Percentiles rank a stretch among this genome's conserved stretches.
Evolutionary conservation across 495 filamentous ascomycete species (phyloP).

Genomic region (Sporormia fimetaria): DNA sequence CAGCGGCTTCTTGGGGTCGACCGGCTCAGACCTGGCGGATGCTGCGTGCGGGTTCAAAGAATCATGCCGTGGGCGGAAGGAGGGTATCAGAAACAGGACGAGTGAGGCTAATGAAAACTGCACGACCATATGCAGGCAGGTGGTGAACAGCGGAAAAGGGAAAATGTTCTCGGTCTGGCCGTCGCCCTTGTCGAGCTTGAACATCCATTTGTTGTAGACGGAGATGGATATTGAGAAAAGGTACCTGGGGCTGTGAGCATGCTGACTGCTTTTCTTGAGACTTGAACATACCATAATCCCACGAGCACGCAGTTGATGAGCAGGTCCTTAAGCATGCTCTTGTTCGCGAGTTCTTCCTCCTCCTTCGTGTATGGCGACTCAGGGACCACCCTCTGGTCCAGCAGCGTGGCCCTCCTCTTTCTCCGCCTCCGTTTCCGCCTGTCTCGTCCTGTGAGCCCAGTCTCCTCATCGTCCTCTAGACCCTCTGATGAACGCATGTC

Average conservation of each 20-base stretch:
- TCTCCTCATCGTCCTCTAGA: constrained; percentile 80
- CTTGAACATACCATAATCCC: constrained; percentile 54
- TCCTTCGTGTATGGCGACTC: constrained; percentile 45
- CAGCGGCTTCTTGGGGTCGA: constrained; percentile 48
- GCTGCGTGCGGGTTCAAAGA: constrained; percentile 34
- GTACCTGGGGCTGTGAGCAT: constrained; percentile 36
- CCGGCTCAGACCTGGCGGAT: constrained; percentile 39
- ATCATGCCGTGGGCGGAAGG: constrained; percentile 57
- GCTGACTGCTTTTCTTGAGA: background rate
- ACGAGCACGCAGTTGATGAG: constrained; percentile 68
- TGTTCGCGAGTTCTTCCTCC: constrained; percentile 58
- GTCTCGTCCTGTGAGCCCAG: constrained; percentile 65
- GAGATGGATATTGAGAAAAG: constrained; percentile 90
- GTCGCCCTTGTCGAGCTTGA: constrained; percentile 53
- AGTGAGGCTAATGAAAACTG: constrained; percentile 76
- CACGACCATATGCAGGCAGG: constrained; percentile 88
- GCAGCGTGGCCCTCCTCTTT: constrained; percentile 51
- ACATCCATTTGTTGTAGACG: constrained; percentile 99
- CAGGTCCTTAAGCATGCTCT: constrained; percentile 54
- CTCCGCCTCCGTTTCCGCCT: constrained; percentile 53
- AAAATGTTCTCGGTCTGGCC: constrained; percentile 44
- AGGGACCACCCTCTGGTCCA: constrained; percentile 61
- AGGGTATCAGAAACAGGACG: constrained; percentile 74
- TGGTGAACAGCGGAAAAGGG: constrained; percentile 90
- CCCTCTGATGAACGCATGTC: constrained; percentile 54